Evolutionary conservation across 176 grass and related monocot genomes (phyloP).

Genomic region (Hordeum vulgare): DNA sequence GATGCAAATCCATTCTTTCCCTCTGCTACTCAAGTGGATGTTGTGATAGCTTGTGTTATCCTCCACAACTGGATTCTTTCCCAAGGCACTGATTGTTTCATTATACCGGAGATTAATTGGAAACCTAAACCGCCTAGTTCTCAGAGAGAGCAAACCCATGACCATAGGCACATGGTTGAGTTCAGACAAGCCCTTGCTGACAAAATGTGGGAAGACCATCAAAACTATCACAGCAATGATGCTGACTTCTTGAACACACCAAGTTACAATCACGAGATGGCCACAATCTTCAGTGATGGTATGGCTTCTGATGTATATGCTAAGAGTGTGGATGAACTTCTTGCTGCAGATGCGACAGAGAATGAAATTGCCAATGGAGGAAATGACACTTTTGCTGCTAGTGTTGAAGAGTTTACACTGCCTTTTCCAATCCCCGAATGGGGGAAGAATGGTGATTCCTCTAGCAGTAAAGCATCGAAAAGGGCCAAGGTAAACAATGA

Average conservation of each 20-base stretch:
- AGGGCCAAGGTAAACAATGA: background rate
- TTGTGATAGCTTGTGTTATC: conserved; percentile 4
- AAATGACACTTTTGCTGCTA: background rate
- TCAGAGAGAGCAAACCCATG: background rate
- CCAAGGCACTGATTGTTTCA: background rate
- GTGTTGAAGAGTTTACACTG: background rate
- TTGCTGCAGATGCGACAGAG: background rate
- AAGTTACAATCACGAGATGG: background rate
- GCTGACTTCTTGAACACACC: background rate
- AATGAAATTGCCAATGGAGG: background rate
- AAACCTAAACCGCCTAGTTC: background rate
- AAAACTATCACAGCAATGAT: background rate
- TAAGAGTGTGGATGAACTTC: background rate
- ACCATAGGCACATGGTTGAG: background rate
- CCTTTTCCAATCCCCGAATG: background rate
- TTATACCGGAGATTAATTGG: background rate
- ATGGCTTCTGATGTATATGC: background rate
- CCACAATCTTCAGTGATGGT: background rate
- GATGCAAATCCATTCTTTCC: conserved; percentile 6
- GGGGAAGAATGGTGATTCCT: conserved; percentile 1
- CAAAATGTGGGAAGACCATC: background rate
- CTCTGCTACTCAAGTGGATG: background rate
- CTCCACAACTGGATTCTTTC: conserved; percentile 10
- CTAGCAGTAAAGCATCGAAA: conserved; percentile 1
- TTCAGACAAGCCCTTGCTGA: background rate